phyloP scores from a whole-genome alignment of 192 early-diverging fungal species.

The Thamnidium elegans region DNA sequence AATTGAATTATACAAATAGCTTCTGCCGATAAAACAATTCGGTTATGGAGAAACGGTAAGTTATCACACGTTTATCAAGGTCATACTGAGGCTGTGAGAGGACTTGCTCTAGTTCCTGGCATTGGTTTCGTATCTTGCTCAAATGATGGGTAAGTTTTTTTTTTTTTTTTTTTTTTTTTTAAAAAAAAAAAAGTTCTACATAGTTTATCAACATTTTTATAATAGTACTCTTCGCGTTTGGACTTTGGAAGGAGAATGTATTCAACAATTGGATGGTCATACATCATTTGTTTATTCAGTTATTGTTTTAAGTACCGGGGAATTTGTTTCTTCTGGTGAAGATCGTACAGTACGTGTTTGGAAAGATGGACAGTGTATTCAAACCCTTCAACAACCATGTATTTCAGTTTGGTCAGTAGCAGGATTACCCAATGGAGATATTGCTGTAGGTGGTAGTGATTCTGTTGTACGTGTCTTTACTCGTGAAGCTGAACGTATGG shows the following conservation, averaged over 20 bases:
- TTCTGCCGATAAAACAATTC: constrained; percentile 91
- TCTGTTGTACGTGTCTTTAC: constrained; percentile 82
- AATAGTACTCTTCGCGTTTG: constrained; percentile 79
- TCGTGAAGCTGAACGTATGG: constrained; percentile 55
- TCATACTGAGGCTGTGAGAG: constrained; percentile 91
- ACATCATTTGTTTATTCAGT: constrained; percentile 92
- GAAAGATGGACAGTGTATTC: constrained; percentile 68
- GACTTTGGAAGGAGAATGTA: constrained; percentile 65
- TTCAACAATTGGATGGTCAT: constrained; percentile 80
- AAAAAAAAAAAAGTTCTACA: neutral
- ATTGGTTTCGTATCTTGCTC: constrained; percentile 80
- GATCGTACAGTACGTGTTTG: constrained; percentile 88
- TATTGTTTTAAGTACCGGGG: constrained; percentile 63
- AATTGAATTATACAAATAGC: constrained; percentile 37
- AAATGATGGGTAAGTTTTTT: constrained; percentile 72
- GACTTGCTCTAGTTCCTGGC: constrained; percentile 58
- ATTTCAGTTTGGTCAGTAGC: constrained; percentile 91
- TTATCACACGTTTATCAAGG: constrained; percentile 64
- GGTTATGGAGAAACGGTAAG: constrained; percentile 75
- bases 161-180: too few relatives aligned
- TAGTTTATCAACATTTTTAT: neutral
- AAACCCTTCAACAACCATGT: constrained; percentile 84
- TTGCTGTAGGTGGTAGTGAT: constrained; percentile 83
- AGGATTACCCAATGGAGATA: constrained; percentile 75
- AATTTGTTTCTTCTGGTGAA: constrained; percentile 90